A percentile compares a stretch with the other conserved stretches of the same genome.
These are phyloP conservation scores for Talaromyces proteolyticus DNA, from an alignment of 495 filamentous ascomycete genomes.

Conservation along the genomic window DNA sequence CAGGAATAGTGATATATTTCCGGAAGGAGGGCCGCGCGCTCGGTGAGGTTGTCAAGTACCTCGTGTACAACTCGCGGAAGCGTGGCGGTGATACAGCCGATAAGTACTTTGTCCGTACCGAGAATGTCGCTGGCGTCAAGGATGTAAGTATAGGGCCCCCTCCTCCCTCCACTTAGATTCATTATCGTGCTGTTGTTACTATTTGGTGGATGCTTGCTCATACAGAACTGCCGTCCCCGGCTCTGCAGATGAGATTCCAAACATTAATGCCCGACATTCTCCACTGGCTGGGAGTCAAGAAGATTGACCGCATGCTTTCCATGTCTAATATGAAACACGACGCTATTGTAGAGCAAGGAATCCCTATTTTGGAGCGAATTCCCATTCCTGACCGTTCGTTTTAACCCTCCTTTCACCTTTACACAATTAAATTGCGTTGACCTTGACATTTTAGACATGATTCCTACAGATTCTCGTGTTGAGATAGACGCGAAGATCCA, in stretches of 20 bases:
- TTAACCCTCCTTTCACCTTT: not conserved
- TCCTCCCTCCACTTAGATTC: not conserved
- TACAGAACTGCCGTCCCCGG: not conserved
- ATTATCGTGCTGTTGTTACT: slow-evolving; percentile 10
- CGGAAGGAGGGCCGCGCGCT: slow-evolving; percentile 93
- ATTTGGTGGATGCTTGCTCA: not conserved
- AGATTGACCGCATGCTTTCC: slow-evolving; percentile 96
- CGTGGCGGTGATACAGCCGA: slow-evolving; percentile 80
- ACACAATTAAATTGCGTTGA: not conserved
- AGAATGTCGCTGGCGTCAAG: slow-evolving; percentile 95
- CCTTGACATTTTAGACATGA: slow-evolving; percentile 49
- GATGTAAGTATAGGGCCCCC: slow-evolving; percentile 22
- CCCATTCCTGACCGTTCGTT: slow-evolving; percentile 68
- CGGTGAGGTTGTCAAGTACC: slow-evolving; percentile 93
- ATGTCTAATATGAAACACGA: slow-evolving; percentile 99
- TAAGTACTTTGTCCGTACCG: slow-evolving; percentile 95
- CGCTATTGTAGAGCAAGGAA: slow-evolving; percentile 92
- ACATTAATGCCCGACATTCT: slow-evolving; percentile 97
- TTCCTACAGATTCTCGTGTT: slow-evolving; percentile 89
- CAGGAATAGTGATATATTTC: slow-evolving; percentile 97
- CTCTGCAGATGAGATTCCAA: slow-evolving; percentile 81
- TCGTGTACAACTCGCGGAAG: slow-evolving; percentile 91
- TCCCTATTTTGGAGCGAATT: slow-evolving; percentile 86
- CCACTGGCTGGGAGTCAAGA: slow-evolving; percentile 97
- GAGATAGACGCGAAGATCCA: slow-evolving; percentile 99